Conservation (phyloP, 805 yeast genomes). For the Yarrowia sp. region DNA sequence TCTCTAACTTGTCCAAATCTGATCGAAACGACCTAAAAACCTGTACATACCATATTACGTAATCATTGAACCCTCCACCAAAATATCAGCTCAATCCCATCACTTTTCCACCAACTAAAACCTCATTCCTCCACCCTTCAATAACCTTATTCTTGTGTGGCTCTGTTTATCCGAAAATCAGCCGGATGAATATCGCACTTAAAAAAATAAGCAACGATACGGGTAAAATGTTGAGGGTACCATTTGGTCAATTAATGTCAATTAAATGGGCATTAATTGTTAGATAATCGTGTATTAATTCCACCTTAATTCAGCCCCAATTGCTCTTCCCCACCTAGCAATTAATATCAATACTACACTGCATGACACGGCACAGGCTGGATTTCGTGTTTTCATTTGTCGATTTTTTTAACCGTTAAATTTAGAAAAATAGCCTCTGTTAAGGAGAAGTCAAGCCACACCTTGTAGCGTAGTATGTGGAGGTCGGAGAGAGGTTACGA, state of each 20-base stretch:
- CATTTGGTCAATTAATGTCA: no score
- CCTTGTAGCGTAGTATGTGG: no score
- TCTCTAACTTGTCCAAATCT: no score
- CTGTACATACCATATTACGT: not conserved
- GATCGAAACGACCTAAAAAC: not conserved
- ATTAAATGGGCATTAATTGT: no score
- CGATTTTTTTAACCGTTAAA: not conserved
- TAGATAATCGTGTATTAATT: no score
- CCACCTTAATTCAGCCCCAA: no score
- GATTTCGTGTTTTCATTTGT: not conserved
- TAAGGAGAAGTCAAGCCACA: not conserved
- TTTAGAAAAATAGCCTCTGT: not conserved
- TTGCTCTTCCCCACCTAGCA: no score
- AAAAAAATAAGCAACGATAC: no score
- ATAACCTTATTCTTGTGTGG: not conserved
- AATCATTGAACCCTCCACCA: no score
- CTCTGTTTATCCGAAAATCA: not conserved
- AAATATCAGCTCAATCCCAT: not conserved
- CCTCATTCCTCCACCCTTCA: not conserved
- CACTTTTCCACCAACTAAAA: not conserved
- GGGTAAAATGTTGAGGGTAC: no score
- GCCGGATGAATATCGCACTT: not conserved
- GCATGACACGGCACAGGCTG: constrained; percentile 1
- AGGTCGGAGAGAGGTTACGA: no score
- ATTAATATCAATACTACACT: no score